Percentiles rank a stretch among this genome's conserved stretches.
phyloP scores from a whole-genome alignment of 2,329 filamentous ascomycete species.

The Aureobasidium sp. region DNA sequence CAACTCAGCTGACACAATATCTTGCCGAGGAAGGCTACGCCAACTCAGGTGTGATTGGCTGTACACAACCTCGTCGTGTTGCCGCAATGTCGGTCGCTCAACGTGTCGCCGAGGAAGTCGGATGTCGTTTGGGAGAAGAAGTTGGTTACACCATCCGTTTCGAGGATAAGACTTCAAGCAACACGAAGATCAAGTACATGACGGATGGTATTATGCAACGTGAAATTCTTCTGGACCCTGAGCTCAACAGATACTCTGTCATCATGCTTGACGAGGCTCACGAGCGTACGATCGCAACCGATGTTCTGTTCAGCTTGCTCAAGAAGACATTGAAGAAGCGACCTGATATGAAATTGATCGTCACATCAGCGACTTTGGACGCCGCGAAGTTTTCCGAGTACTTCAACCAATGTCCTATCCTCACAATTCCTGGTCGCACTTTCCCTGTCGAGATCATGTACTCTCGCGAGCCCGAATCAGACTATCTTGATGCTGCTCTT shows the following conservation, averaged over 20 bases:
- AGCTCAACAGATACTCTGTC: conserved; percentile 81
- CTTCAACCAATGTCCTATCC: conserved; percentile 92
- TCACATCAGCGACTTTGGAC: conserved; percentile 92
- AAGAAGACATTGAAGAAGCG: conserved; percentile 87
- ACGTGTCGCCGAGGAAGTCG: conserved; percentile 92
- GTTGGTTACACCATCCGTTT: conserved; percentile 98
- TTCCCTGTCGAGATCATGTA: conserved; percentile 96
- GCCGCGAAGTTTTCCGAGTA: conserved; percentile 97
- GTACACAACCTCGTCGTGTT: conserved; percentile 92
- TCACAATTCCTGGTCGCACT: conserved; percentile 89
- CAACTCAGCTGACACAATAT: conserved; percentile 92
- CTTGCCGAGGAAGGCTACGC: conserved; percentile 87
- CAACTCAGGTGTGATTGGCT: conserved; percentile 82
- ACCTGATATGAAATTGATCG: conserved; percentile 85
- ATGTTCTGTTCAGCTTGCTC: conserved; percentile 85
- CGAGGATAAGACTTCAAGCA: conserved; percentile 80
- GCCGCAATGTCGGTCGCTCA: conserved; percentile 97
- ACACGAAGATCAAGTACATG: conserved; percentile 98
- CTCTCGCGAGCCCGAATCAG: conserved; percentile 85
- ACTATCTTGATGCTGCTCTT: conserved; percentile 90
- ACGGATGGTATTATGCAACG: conserved; percentile 97
- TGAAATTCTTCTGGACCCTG: conserved; percentile 87
- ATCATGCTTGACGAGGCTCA: conserved; percentile 99
- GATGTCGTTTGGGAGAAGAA: conserved; percentile 80
- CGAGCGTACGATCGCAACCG: conserved; percentile 91